Conservation (phyloP, 257 asterid genomes). For the Thymus mandschuricus region DNA sequence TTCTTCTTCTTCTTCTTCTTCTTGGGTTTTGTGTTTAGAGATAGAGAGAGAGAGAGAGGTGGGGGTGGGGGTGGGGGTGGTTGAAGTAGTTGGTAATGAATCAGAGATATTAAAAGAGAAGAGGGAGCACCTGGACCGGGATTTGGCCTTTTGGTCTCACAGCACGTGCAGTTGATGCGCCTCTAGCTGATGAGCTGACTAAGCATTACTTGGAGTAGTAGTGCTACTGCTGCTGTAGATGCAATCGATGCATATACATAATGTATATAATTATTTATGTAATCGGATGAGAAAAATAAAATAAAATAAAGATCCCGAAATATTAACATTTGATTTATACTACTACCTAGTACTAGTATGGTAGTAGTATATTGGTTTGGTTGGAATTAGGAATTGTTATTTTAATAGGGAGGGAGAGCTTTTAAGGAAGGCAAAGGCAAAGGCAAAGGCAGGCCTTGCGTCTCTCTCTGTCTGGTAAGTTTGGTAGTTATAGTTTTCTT, state of each 20-base stretch:
- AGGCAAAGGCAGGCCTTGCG: constrained; percentile 24
- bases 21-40: not conserved
- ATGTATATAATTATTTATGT: no score
- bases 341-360: no score
- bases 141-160: constrained; percentile 11
- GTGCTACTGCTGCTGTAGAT: not conserved
- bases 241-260: not conserved
- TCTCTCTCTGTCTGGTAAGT: constrained; percentile 44
- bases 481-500: constrained; percentile 17
- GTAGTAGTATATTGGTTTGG: not conserved
- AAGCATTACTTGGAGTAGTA: not conserved
- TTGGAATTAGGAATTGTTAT: not conserved
- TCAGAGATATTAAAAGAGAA: constrained; percentile 14
- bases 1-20: not conserved
- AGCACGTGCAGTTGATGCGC: constrained; percentile 40
- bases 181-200: not conserved
- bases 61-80: not conserved
- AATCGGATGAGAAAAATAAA: no score
- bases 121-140: constrained; percentile 20
- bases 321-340: no score
- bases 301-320: no score
- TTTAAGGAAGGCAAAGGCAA: constrained; percentile 50
- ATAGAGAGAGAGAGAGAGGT: not conserved
- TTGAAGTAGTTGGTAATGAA: not conserved
- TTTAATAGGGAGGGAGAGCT: constrained; percentile 30